Percentiles rank a stretch among this genome's conserved stretches.
phyloP scores from a whole-genome alignment of 352 stramenopile species.

The Saprolegnia diclina region DNA sequence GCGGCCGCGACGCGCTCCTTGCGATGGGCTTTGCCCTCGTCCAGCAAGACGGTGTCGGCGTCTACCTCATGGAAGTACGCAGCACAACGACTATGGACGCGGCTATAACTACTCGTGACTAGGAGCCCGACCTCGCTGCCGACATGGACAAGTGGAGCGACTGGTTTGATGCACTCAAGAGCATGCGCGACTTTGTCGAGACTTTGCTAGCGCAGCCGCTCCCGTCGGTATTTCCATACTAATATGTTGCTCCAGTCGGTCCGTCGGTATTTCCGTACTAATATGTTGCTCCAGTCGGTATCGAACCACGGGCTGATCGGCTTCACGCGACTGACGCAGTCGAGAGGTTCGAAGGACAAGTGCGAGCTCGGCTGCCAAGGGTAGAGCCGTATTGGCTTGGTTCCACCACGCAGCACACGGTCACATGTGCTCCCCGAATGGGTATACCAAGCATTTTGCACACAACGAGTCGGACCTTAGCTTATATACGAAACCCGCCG shows the following conservation, averaged over 20 bases:
- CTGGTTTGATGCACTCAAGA: constrained; percentile 75
- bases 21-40: constrained; percentile 66
- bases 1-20: constrained; percentile 56
- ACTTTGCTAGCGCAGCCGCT: background rate
- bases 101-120: background rate
- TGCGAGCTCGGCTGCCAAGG: too few relatives aligned
- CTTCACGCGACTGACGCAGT: too few relatives aligned
- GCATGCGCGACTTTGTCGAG: constrained; percentile 40
- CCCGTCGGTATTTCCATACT: background rate
- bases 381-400: too few relatives aligned
- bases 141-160: constrained; percentile 74
- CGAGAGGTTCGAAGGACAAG: too few relatives aligned
- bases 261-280: background rate
- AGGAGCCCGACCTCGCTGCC: constrained; percentile 66
- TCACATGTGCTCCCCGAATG: too few relatives aligned
- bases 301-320: too few relatives aligned
- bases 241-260: background rate
- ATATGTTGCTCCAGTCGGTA: background rate
- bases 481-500: constrained; percentile 65
- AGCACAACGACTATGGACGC: background rate
- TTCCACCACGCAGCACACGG: background rate
- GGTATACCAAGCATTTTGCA: too few relatives aligned
- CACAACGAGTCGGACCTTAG: too few relatives aligned
- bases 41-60: constrained; percentile 37
- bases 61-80: constrained; percentile 65